A percentile compares a stretch with the other conserved stretches of the same genome.
phyloP scores from a whole-genome alignment of 768 basidiomycete species.

The Mycena kentingensis region DNA sequence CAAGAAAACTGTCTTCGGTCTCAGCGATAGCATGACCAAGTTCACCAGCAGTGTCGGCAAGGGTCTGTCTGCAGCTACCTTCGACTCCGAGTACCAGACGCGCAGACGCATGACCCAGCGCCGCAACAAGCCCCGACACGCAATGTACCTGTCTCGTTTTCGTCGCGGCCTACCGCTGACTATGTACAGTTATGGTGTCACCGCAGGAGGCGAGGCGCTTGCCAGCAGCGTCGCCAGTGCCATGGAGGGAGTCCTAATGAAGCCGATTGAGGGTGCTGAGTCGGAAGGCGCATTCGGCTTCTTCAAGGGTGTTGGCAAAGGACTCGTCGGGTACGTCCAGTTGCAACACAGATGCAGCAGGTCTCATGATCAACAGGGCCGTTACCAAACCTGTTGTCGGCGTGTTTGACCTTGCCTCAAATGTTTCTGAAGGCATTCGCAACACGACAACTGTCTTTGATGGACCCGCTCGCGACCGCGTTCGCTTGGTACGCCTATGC shows the following conservation, averaged over 20 bases:
- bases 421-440: slow-evolving; percentile 94
- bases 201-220: slow-evolving; percentile 91
- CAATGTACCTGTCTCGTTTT: slow-evolving; percentile 55
- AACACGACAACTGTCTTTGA: slow-evolving; percentile 99
- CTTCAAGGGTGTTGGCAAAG: slow-evolving; percentile 97
- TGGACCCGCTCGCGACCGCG: slow-evolving; percentile 83
- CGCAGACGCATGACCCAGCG: slow-evolving; percentile 85
- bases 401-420: slow-evolving; percentile 93
- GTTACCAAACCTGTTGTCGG: slow-evolving; percentile 98
- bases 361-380: slow-evolving; percentile 52
- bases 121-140: slow-evolving; percentile 94
- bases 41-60: slow-evolving; percentile 97
- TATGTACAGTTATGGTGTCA: slow-evolving; percentile 79
- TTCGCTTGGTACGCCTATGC: slow-evolving; percentile 63
- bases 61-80: slow-evolving; percentile 93
- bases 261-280: slow-evolving; percentile 97
- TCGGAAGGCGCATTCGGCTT: slow-evolving; percentile 92
- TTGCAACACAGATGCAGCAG: not conserved
- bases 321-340: slow-evolving; percentile 79
- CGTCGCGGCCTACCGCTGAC: not conserved
- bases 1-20: slow-evolving; percentile 97
- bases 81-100: slow-evolving; percentile 94
- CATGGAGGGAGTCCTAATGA: slow-evolving; percentile 93
- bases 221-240: slow-evolving; percentile 94
- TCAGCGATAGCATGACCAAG: slow-evolving; percentile 96